Base-by-base conservation (phyloP, 2,329 filamentous ascomycete genomes). In the Penicillium oxalicum region DNA sequence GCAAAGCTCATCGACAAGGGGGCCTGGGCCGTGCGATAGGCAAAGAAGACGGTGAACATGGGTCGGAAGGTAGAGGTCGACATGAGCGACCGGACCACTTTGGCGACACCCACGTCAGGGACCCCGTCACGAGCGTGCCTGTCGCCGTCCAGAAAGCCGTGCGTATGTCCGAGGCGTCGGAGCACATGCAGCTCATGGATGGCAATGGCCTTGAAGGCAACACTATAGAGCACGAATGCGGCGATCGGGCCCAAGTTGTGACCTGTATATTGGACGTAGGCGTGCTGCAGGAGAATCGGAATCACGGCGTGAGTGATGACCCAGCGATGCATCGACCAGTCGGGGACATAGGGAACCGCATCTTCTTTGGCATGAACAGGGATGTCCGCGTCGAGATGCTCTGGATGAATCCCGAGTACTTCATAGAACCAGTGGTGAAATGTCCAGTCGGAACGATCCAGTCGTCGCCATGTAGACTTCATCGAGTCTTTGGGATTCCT, bases 121-220 rank as follows among this genome's bases (percentile, higher is more conserved):
- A 61, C 57, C 2, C 58, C 59, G 13, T 61, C 59, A n/a, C 59
- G 59, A 3, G 49, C 52, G 36, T 61, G 59, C 44, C 61, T 61
- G 18, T 61, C 59, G 6, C 59, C 59, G 18, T 61, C 59, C 12
- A 61, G 45, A 48, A 61, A 61, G 24, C 59, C 59, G 40, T 61
- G 47, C 1, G 40, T 49, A 27, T 61, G 59, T 18, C 59, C 59
- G 0, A 61, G 46, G 3, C 59, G 57, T 3, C 59, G 58, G 44
- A 61, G 55, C 9, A 56, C 52, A 32, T 61, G 58, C 0, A 59
- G 44, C 49, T 61, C 58, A 38, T 61, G 58, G 46, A 61, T 61
- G 40, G 52, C 59, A 47, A 54, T 61, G 12, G 42, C 37, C 46
- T 61, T 61, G 34, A 61, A 61, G n/a, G 51, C 49, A 5, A 54